Conservation (phyloP, 2,329 filamentous ascomycete species). For the Neofusicoccum sp. region DNA sequence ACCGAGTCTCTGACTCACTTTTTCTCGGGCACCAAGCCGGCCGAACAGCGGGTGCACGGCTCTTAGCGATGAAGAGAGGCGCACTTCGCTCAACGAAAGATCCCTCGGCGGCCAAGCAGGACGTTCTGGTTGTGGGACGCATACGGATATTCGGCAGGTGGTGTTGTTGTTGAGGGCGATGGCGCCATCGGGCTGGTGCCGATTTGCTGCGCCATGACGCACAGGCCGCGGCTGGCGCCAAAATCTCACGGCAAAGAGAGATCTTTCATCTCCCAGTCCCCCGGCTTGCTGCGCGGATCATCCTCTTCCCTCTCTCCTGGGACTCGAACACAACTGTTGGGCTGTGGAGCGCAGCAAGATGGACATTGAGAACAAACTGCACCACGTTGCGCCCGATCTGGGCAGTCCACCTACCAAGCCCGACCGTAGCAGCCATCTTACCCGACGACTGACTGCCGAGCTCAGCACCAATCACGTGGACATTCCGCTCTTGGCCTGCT, state of each 20-base stretch:
- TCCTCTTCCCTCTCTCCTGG: not conserved
- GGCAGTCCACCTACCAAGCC: not conserved
- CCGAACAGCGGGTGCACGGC: too few species aligned
- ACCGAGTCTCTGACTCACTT: too few species aligned
- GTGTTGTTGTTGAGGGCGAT: not conserved
- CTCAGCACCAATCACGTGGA: constrained; percentile 65
- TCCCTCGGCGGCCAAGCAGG: too few species aligned
- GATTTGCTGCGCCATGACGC: not conserved
- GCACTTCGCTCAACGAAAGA: too few species aligned
- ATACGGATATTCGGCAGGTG: not conserved
- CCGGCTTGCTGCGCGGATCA: too few species aligned
- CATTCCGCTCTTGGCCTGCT: constrained; percentile 67
- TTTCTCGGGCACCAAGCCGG: too few species aligned
- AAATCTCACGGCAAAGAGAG: not conserved
- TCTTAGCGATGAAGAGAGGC: too few species aligned
- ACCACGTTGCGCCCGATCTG: not conserved
- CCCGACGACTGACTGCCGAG: constrained; percentile 34
- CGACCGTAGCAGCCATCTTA: not conserved
- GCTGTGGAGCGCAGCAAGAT: not conserved
- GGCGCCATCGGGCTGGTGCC: not conserved
- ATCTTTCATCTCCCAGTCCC: not conserved
- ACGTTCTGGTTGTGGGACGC: not conserved
- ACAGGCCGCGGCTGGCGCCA: not conserved
- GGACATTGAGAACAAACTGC: constrained; percentile 11
- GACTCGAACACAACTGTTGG: not conserved